Base-by-base conservation (phyloP, 768 basidiomycete species). In the Pholiota molesta region DNA sequence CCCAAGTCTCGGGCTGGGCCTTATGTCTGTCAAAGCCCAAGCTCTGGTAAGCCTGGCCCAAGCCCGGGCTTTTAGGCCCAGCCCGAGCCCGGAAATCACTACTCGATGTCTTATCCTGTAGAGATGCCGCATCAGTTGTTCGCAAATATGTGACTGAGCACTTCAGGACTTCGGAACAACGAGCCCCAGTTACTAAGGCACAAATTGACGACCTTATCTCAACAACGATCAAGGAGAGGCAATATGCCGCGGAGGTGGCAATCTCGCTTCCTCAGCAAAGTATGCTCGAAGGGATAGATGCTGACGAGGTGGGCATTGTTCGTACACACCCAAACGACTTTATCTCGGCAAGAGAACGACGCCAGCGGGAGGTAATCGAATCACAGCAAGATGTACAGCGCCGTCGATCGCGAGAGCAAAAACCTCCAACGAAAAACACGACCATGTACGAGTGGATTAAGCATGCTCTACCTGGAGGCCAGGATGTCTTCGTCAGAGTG, bases 361-460 rank as follows among this genome's bases (percentile, higher is more conserved):
- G 55, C 35, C 49, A 60, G 37, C 49, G 5, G 14, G 64, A 59
- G 23, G 10, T 65, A 1, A 45, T 52, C 11, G 60, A 61, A 31
- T 49, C 54, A 13, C 21, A n/a, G 7, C 5, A 39, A 8, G 44
- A 56, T 49, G 53, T 54, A 21, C 31, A 56, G 8, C 31, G 45
- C 13, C 60, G 60, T 23, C 29, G 33, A 29, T 35, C 44, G 10
- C 42, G 55, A 35, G 44, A 52, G 33, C 4, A 13, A 6, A 23
- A 44, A 10, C 55, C 40, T 8, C 55, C 39, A 23, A n/a, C 52
- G 13, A 42, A 35, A 37, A 52, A 57, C 28, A 42, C 63, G 16
- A 60, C 47, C 16, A 39, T 64, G 47, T 64, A 61, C 13, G 35
- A 23, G 16, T 64, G 60, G 65, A 40, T 39, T 13, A 55, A 21